Conservation (phyloP, 1,284 basidiomycete species). For the Bondarzewia mesenterica region DNA sequence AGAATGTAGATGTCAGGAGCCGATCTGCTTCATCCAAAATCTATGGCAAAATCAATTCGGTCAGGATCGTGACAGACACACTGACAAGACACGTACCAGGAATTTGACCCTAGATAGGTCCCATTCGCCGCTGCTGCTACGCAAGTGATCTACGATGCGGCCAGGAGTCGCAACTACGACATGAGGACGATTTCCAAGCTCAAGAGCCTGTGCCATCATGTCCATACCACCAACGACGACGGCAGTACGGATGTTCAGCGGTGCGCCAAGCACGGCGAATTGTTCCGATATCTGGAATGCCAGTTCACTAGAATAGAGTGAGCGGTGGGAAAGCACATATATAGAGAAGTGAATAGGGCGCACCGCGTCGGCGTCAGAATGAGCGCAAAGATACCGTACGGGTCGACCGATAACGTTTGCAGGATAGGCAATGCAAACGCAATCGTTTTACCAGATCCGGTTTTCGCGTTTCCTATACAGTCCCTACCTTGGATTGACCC, state of each 20-base stretch:
- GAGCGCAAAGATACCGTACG: conserved; percentile 90
- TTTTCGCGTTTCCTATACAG: conserved; percentile 96
- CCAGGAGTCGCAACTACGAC: conserved; percentile 96
- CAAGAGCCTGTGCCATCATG: conserved; percentile 91
- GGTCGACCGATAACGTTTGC: conserved; percentile 81
- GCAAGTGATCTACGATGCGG: conserved; percentile 86
- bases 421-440: conserved; percentile 96
- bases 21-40: conserved; percentile 96
- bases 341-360: conserved; percentile 13
- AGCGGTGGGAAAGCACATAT: not conserved
- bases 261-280: conserved; percentile 84
- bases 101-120: conserved; percentile 82
- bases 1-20: conserved; percentile 85
- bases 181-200: conserved; percentile 83
- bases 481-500: conserved; percentile 58
- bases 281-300: conserved; percentile 97
- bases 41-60: conserved; percentile 28
- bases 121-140: conserved; percentile 76
- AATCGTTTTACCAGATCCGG: conserved; percentile 96
- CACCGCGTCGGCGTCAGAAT: conserved; percentile 92
- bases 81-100: conserved; percentile 46
- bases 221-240: conserved; percentile 98
- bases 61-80: not conserved
- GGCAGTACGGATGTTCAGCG: conserved; percentile 75
- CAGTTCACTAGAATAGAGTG: conserved; percentile 59